These are phyloP conservation scores for Suhomyces sp. DNA, from an alignment of 805 yeast species.

Conservation along the genomic window DNA sequence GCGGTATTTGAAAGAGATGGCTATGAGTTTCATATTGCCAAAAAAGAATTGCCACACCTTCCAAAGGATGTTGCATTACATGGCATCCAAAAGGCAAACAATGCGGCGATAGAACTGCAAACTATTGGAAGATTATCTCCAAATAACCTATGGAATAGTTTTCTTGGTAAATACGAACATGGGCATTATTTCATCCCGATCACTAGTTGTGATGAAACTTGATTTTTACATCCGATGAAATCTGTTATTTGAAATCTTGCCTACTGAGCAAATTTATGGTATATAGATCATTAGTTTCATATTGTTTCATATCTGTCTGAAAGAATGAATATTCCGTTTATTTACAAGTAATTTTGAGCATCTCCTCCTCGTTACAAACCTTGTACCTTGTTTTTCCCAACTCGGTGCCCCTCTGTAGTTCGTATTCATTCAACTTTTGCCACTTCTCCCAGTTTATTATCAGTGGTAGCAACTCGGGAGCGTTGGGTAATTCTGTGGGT, in stretches of 20 bases:
- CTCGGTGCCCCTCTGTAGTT: slow-evolving; percentile 46
- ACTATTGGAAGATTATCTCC: neutral
- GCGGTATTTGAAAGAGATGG: slow-evolving; percentile 49
- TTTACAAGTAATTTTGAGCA: slow-evolving; percentile 40
- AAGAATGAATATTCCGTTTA: slow-evolving; percentile 1
- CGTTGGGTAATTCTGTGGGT: slow-evolving; percentile 9
- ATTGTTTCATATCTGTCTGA: too few species aligned
- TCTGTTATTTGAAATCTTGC: neutral
- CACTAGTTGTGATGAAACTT: slow-evolving; percentile 24
- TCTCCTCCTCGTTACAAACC: slow-evolving; percentile 44
- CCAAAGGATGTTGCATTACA: slow-evolving; percentile 7
- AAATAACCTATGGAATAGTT: slow-evolving; percentile 18
- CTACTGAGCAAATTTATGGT: neutral
- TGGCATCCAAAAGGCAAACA: neutral
- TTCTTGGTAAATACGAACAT: slow-evolving; percentile 30
- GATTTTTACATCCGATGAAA: too few species aligned
- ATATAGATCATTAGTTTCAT: too few species aligned
- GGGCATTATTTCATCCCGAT: slow-evolving; percentile 30
- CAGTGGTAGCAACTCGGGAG: slow-evolving; percentile 9
- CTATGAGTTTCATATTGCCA: slow-evolving; percentile 46
- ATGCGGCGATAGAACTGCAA: too few species aligned
- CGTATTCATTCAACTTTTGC: slow-evolving; percentile 56
- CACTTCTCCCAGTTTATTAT: slow-evolving; percentile 66
- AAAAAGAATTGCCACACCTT: slow-evolving; percentile 38
- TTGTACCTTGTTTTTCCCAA: slow-evolving; percentile 60